Base-by-base conservation (phyloP, 2,329 filamentous ascomycete genomes). In the Fusarium sp. region DNA sequence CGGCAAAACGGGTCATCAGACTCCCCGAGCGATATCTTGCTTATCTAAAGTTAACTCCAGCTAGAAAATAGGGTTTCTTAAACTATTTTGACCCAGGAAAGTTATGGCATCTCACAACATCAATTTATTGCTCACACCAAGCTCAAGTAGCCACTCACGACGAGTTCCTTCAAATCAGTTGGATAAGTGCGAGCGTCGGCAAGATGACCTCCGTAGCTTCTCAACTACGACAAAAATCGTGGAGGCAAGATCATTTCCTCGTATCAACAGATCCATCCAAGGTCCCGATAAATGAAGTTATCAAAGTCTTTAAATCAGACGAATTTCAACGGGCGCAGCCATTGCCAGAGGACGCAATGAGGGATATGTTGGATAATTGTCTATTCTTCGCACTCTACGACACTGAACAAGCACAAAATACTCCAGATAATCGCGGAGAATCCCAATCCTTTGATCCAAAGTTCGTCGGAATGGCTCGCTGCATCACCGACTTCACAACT, bases 401-500 rank as follows among this genome's bases (percentile, higher is more conserved):
- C 14, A 21, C 47, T 15, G 50, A 53, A 2, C 42, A 43, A 21
- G 14, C 27, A 5, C 4, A 42, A 0, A n/a, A n/a, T 7, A 40
- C 46, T n/a, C 46, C 35, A 5, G 9, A 14, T 0, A 33, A 45
- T 3, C 17, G 17, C 1, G 1, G 14, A 2, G 17, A 11, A 3
- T 1, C 18, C 0, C 11, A 21, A 2, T 2, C 17, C 2, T 2
- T 11, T 2, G 11, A 13, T 1, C 39, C 15, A 4, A 64, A 36
- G 3, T 61, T 78, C 35, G 54, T 79, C n/a, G 77, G 77, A 20
- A 56, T 79, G 20, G 69, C 74, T 2, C 74, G 90, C n/a, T 76
- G 90, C n/a, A 76, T 91, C 42, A 92, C 90, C 2, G 90, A 92
- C 73, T 83, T 83, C 64, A 81, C 84, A 15, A 89, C 88, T 0